phyloP scores from a whole-genome alignment of 176 grass and related monocot species.

The Cenchrus fungigraminus region DNA sequence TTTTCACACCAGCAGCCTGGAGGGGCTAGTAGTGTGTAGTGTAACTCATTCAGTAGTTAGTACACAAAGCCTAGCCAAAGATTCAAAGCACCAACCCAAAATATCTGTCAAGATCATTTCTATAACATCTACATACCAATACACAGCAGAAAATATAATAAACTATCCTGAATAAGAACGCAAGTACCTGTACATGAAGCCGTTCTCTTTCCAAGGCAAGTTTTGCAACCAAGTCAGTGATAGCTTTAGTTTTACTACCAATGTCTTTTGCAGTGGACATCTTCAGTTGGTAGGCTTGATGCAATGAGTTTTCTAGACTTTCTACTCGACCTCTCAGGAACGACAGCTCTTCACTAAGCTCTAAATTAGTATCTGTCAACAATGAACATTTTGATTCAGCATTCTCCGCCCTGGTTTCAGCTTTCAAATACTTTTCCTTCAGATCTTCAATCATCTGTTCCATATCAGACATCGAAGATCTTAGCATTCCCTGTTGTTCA shows the following conservation, averaged over 20 bases:
- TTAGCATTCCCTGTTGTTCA: conserved; percentile 71
- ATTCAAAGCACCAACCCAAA: not conserved
- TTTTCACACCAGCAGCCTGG: not conserved
- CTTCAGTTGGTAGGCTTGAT: conserved; percentile 64
- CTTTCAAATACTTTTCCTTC: conserved; percentile 70
- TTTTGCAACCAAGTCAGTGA: conserved; percentile 73
- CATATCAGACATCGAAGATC: conserved; percentile 73
- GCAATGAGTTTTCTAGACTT: conserved; percentile 60
- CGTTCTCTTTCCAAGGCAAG: conserved; percentile 80
- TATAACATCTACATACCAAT: not conserved
- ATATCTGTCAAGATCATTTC: not conserved
- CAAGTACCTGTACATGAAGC: conserved; percentile 75
- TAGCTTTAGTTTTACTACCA: conserved; percentile 72
- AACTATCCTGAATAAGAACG: conserved; percentile 26
- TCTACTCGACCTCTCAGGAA: conserved; percentile 72
- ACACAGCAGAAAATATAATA: not conserved
- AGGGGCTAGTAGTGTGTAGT: not conserved
- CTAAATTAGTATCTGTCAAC: conserved; percentile 2
- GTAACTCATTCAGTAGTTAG: not conserved
- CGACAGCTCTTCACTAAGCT: conserved; percentile 76
- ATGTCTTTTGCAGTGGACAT: conserved; percentile 66
- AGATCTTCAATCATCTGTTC: conserved; percentile 68
- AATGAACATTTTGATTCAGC: conserved; percentile 71
- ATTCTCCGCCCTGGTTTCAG: conserved; percentile 79
- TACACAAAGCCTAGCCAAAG: not conserved